Evolutionary conservation across 768 basidiomycete genomes (phyloP), one percentile per base, ranked within the genome.

Genomic region (Erythrobasidium yunnanense): DNA sequence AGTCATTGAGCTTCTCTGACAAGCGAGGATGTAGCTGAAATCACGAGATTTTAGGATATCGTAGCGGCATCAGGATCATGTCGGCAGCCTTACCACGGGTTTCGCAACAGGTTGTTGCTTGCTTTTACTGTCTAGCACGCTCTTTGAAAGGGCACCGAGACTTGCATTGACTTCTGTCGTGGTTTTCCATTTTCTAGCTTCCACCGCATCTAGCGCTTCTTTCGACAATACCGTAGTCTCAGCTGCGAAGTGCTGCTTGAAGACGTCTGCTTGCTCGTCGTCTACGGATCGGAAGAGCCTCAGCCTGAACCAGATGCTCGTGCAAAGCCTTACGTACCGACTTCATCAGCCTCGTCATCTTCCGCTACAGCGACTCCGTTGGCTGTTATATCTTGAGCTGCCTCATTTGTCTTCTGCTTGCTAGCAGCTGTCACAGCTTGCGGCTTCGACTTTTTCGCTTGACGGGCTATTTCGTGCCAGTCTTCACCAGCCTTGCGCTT

Each of bases 11-110:
- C 46, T 72, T 73, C 17, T 68, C 66, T 55, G 68, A 29, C 25
- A 73, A 65, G 7, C 55, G 67, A 0, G 65, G 52, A 49, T 68
- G 60, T 65, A 72, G 70, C 72, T 71, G 57, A 22, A 6, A 13
- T n/a, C n/a, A n/a, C n/a, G n/a, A n/a, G n/a, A n/a, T n/a, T n/a
- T n/a, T n/a, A n/a, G n/a, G n/a, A n/a, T n/a, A n/a, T n/a, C n/a
- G n/a, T n/a, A n/a, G n/a, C n/a, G n/a, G n/a, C n/a, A n/a, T n/a
- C n/a, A n/a, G n/a, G n/a, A n/a, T n/a, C n/a, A n/a, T n/a, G n/a
- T n/a, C n/a, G n/a, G n/a, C n/a, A n/a, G 27, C 11, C 33, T 11
- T 30, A 35, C 18, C 8, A 30, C 33, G 25, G 27, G 13, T 11
- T n/a, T n/a, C n/a, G n/a, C n/a, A n/a, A n/a, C n/a, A n/a, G n/a